Evolutionary conservation across 1,139 yeast genomes (phyloP).

Genomic region (Sugiyamaella neomexicana): DNA sequence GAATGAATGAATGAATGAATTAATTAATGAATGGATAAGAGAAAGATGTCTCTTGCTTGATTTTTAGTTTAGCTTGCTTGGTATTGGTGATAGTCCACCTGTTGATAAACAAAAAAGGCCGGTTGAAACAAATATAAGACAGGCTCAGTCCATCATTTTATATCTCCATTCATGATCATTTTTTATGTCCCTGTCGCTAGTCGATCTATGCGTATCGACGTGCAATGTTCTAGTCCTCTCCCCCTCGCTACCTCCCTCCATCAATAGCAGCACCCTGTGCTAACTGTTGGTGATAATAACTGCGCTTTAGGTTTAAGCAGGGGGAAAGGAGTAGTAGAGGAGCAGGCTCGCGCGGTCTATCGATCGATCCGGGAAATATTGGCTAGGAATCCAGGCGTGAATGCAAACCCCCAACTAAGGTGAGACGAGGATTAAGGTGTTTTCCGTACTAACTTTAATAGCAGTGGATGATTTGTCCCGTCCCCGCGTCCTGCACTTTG

Average conservation of each 20-base stretch:
- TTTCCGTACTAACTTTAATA: background rate
- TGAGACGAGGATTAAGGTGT: background rate
- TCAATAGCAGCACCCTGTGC: background rate
- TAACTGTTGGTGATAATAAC: too few relatives aligned
- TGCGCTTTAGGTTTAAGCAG: conserved; percentile 8
- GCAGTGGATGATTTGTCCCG: background rate
- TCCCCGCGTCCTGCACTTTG: background rate
- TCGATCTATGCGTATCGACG: conserved; percentile 8
- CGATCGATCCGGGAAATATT: background rate
- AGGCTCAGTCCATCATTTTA: conserved; percentile 2
- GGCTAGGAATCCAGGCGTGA: background rate
- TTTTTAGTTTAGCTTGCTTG: too few relatives aligned
- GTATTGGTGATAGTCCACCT: too few relatives aligned
- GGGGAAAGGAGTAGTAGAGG: background rate
- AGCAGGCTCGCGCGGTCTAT: too few relatives aligned
- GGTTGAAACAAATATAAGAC: background rate
- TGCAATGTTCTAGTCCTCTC: conserved; percentile 6
- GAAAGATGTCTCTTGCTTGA: background rate
- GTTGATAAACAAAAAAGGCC: too few relatives aligned
- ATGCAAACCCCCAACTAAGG: background rate
- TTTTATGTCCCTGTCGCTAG: background rate
- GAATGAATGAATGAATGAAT: conserved; percentile 2
- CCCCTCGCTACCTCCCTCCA: too few relatives aligned
- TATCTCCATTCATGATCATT: background rate
- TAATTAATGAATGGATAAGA: background rate